These are phyloP conservation scores for Cyamopsis tetragonoloba DNA, from an alignment of 306 rosid species.

Conservation along the genomic window DNA sequence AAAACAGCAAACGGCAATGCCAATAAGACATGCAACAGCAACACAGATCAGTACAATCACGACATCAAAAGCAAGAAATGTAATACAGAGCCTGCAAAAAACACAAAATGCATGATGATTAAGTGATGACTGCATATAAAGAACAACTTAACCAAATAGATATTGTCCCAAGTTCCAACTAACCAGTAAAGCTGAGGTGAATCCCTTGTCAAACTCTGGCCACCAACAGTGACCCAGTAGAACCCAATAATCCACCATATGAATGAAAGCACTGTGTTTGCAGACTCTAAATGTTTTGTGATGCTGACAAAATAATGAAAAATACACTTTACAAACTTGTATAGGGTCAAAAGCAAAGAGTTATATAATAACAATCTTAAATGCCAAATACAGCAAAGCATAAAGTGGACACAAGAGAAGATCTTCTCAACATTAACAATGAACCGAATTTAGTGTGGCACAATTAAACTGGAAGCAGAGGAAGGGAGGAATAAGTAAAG, in stretches of 20 bases:
- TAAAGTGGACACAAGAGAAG: neutral
- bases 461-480: neutral
- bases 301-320: slow-evolving; percentile 41
- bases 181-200: slow-evolving; percentile 88
- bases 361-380: neutral
- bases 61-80: slow-evolving; percentile 76
- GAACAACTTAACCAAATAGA: slow-evolving; percentile 3
- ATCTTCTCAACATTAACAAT: slow-evolving; percentile 20
- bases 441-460: neutral
- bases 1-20: slow-evolving; percentile 93
- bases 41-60: slow-evolving; percentile 63
- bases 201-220: slow-evolving; percentile 50
- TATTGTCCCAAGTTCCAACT: slow-evolving; percentile 24
- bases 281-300: slow-evolving; percentile 56
- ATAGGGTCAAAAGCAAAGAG: neutral
- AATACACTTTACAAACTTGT: neutral
- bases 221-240: slow-evolving; percentile 86
- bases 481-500: neutral
- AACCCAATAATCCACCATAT: slow-evolving; percentile 87
- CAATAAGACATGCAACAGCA: slow-evolving; percentile 74
- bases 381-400: slow-evolving; percentile 6
- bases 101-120: slow-evolving; percentile 15
- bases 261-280: slow-evolving; percentile 66
- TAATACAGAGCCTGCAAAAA: slow-evolving; percentile 82
- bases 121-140: neutral